A percentile compares a stretch with the other conserved stretches of the same genome.
Conservation (phyloP, 2,329 filamentous ascomycete species). For the Diaporthe longicolla region DNA sequence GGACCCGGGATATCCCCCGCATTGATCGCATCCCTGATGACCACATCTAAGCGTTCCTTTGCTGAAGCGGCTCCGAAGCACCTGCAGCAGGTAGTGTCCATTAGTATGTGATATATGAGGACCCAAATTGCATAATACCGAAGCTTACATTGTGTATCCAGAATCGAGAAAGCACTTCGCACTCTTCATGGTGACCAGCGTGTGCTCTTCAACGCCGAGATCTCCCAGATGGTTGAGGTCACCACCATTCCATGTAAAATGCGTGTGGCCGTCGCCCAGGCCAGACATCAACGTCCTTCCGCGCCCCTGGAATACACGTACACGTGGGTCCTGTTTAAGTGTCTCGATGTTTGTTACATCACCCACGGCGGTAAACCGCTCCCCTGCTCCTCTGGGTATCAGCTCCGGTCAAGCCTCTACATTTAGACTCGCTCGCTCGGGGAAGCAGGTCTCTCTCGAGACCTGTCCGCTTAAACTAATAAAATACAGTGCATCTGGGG, state of each 20-base stretch:
- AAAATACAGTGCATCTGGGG: too few relatives aligned
- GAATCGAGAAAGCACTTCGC: conserved; percentile 62
- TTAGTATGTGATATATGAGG: not conserved
- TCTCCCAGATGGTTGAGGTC: conserved; percentile 58
- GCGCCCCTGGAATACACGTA: conserved; percentile 55
- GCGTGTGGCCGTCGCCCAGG: conserved; percentile 63
- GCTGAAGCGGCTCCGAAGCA: conserved; percentile 63
- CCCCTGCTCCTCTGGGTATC: conserved; percentile 7
- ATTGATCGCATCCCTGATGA: conserved; percentile 64
- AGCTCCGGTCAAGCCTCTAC: too few relatives aligned
- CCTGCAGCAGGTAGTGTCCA: not conserved
- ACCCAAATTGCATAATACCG: too few relatives aligned
- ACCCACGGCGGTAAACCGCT: conserved; percentile 48
- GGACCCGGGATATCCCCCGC: conserved; percentile 62
- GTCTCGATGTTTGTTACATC: conserved; percentile 45
- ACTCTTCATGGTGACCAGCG: conserved; percentile 57
- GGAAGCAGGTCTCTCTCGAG: too few relatives aligned
- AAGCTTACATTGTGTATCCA: conserved; percentile 60
- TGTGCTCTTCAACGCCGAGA: conserved; percentile 62
- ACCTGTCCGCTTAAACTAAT: too few relatives aligned
- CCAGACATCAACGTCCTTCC: conserved; percentile 65
- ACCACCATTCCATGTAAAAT: conserved; percentile 63
- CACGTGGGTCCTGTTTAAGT: conserved; percentile 46
- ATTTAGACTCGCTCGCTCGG: not conserved
- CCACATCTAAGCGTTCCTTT: conserved; percentile 60